Percentiles rank a stretch among this genome's conserved stretches.
phyloP scores from a whole-genome alignment of 257 asterid species.

The Dorcoceras hygrometricum region DNA sequence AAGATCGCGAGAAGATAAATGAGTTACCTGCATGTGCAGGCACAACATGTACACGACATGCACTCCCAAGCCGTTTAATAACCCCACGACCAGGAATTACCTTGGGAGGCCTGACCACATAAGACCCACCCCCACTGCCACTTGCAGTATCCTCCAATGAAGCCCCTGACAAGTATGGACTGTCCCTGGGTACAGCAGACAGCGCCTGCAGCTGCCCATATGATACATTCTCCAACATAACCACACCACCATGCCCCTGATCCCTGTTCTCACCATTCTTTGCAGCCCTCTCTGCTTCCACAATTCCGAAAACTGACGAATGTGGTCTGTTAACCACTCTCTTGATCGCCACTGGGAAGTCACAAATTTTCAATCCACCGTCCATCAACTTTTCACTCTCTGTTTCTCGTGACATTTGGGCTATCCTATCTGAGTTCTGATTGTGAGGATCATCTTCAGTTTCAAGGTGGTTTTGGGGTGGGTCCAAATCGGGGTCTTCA shows the following conservation, averaged over 20 bases:
- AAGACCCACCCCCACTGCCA: constrained; percentile 56
- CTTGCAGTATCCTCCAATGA: constrained; percentile 43
- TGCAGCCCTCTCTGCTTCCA: constrained; percentile 66
- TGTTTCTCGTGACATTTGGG: constrained; percentile 33
- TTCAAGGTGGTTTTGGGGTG: constrained; percentile 44
- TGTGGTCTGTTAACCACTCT: constrained; percentile 71
- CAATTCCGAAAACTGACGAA: constrained; percentile 60
- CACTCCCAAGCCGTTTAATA: constrained; percentile 67
- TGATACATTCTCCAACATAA: constrained; percentile 76
- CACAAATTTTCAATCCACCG: constrained; percentile 51
- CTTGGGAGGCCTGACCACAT: constrained; percentile 73
- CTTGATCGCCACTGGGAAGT: constrained; percentile 68
- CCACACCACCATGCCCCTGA: constrained; percentile 45
- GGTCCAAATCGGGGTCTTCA: constrained; percentile 63
- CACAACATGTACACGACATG: constrained; percentile 72
- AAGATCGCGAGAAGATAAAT: neutral
- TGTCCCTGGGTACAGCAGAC: constrained; percentile 70
- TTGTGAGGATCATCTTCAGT: constrained; percentile 45
- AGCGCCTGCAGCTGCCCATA: constrained; percentile 87
- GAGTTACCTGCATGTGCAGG: constrained; percentile 86
- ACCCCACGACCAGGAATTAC: constrained; percentile 78
- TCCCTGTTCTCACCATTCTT: constrained; percentile 50
- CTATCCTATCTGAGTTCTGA: constrained; percentile 35
- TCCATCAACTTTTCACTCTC: constrained; percentile 61
- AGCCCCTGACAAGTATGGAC: constrained; percentile 40